These are phyloP conservation scores for Fusarium begoniae DNA, from an alignment of 2,329 filamentous ascomycete species.

Conservation along the genomic window DNA sequence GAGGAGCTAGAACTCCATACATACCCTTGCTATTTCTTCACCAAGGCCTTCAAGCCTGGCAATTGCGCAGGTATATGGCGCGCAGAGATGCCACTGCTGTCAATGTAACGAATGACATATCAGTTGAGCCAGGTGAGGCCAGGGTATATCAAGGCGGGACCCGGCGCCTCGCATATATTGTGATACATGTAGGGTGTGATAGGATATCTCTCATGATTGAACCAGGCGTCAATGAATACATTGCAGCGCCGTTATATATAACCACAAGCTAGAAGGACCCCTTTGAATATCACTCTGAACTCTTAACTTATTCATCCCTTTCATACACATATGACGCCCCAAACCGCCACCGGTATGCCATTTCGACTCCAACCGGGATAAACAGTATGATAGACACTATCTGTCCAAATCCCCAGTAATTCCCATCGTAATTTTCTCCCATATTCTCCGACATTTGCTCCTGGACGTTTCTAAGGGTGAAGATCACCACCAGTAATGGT, in stretches of 20 bases:
- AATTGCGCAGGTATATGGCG: neutral
- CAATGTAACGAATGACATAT: neutral
- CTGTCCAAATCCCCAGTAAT: slow-evolving; percentile 35
- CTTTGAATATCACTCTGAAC: neutral
- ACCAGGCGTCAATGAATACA: neutral
- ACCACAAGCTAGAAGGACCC: neutral
- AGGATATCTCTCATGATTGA: neutral
- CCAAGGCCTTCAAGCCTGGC: neutral
- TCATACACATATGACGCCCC: neutral
- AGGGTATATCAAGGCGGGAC: neutral
- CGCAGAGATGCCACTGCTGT: neutral
- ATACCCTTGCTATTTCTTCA: too few species aligned
- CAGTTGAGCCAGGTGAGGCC: neutral
- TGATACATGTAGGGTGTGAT: neutral
- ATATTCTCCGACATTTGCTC: neutral
- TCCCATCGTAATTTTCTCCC: slow-evolving; percentile 1
- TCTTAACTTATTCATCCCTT: neutral
- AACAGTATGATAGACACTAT: slow-evolving; percentile 40
- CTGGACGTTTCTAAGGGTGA: slow-evolving; percentile 18
- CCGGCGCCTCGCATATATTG: neutral
- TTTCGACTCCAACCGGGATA: slow-evolving; percentile 30
- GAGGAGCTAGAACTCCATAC: neutral
- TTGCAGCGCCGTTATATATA: neutral
- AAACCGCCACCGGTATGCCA: slow-evolving; percentile 29
- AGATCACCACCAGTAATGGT: slow-evolving; percentile 17